Percentiles rank a stretch among this genome's conserved stretches.
Evolutionary conservation across 2,329 filamentous ascomycete species (phyloP).

Genomic region (Fusarium anthophilum): DNA sequence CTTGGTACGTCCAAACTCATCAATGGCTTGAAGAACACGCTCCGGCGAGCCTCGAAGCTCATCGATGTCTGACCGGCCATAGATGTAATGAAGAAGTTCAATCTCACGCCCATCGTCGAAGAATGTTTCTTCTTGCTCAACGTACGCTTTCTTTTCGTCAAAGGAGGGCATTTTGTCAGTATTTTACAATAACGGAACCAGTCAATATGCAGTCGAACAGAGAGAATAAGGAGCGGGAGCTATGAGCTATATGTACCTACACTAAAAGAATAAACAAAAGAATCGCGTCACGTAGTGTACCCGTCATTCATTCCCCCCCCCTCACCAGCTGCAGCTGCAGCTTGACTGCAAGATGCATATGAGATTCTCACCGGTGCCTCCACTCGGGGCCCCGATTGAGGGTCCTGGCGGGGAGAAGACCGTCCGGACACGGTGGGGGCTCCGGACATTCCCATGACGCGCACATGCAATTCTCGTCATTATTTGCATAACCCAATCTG

Average conservation of each 20-base stretch:
- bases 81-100: conserved; percentile 76
- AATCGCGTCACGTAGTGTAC: conserved; percentile 31
- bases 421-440: conserved; percentile 26
- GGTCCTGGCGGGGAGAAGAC: conserved; percentile 10
- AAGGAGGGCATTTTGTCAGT: conserved; percentile 44
- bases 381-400: conserved; percentile 15
- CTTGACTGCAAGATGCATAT: conserved; percentile 8
- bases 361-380: conserved; percentile 3
- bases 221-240: not conserved
- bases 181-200: not conserved
- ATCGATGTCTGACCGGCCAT: conserved; percentile 67
- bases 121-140: conserved; percentile 54
- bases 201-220: not conserved
- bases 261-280: conserved; percentile 11
- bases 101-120: conserved; percentile 79
- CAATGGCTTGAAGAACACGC: conserved; percentile 73
- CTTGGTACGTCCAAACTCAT: conserved; percentile 67
- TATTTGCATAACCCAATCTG: not conserved
- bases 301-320: conserved; percentile 34
- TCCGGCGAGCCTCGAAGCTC: conserved; percentile 71
- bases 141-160: conserved; percentile 52
- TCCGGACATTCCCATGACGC: conserved; percentile 31
- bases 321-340: not conserved
- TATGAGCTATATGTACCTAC: conserved; percentile 3
- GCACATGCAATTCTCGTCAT: conserved; percentile 26